Base-by-base conservation (phyloP, 352 stramenopile genomes). In the Phytophthora multivora region DNA sequence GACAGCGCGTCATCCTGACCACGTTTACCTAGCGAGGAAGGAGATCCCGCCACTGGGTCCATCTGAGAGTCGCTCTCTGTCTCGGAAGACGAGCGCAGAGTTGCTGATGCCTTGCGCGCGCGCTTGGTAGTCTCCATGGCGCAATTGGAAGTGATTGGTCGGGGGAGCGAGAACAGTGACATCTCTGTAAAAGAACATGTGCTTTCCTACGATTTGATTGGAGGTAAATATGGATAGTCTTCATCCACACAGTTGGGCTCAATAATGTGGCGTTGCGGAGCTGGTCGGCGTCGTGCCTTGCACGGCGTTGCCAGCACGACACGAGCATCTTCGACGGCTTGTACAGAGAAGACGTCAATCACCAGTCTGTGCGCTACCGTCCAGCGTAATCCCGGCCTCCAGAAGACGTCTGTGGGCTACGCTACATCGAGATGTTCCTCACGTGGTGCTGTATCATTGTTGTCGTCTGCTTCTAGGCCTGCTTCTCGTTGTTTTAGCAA, bases 141-240 rank as follows among this genome's bases (percentile, higher is more conserved):
- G 49, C 33, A 56, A 60, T 63, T 63, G 56, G 9, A 41, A 66
- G 52, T 64, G 53, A 71, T 50, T 71, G 58, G 55, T 48, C 40
- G 53, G 47, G 69, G 54, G 65, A 66, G 51, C 25, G 43, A 67
- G 56, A 80, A 79, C 63, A 82, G 73, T 82, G 73, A 79, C 73
- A 66, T 77, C 51, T 46, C 56, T 54, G 0, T 77, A 73, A 15
- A 62, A 64, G 70, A 73, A 48, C 56, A 33, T 4, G 0, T 15
- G 2, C 18, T 13, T 43, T 19, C 23, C 31, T 56, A 0, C 51
- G 12, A 11, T 38, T 4, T 35, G 39, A 66, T 69, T 69, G 65
- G 52, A 42, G 6, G 35, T 60, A 69, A 69, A 33, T 9, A 21
- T 11, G 2, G 1, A 5, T 12, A 12, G 13, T n/a, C 40, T 30